Percentiles rank a stretch among this genome's conserved stretches.
Conservation (phyloP, 1,139 yeast species). For the Kazachstania sp. region DNA sequence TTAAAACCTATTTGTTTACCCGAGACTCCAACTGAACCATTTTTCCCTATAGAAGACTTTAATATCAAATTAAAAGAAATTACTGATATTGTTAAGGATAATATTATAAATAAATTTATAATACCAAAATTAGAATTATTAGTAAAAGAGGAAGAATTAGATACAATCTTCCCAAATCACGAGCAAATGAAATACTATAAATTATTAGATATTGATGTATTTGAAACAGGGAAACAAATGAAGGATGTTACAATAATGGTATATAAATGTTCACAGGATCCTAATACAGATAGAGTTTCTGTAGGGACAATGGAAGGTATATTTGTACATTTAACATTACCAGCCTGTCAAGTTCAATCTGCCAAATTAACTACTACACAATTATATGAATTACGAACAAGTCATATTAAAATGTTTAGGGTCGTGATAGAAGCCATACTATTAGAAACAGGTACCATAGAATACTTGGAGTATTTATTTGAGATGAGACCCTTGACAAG, state of each 20-base stretch:
- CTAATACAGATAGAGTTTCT: neutral
- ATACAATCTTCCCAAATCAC: neutral
- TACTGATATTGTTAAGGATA: neutral
- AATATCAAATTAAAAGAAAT: neutral
- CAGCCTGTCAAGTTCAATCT: neutral
- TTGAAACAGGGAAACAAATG: neutral
- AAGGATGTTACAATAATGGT: neutral
- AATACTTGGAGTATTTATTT: neutral
- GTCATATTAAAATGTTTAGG: no score
- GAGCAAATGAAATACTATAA: neutral
- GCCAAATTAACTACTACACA: neutral
- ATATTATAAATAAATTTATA: neutral
- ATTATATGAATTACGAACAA: neutral
- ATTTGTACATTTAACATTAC: neutral
- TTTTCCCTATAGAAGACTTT: neutral
- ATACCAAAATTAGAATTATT: neutral
- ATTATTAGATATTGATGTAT: neutral
- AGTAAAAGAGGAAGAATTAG: neutral
- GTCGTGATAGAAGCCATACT: neutral
- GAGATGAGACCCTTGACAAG: neutral
- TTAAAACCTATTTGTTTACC: neutral
- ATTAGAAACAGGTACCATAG: neutral
- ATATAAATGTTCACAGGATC: neutral
- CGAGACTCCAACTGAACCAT: neutral
- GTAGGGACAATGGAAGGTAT: neutral